A percentile compares a stretch with the other conserved stretches of the same genome.
Conservation (phyloP, 257 asterid genomes). For the Fraxinus excelsior region DNA sequence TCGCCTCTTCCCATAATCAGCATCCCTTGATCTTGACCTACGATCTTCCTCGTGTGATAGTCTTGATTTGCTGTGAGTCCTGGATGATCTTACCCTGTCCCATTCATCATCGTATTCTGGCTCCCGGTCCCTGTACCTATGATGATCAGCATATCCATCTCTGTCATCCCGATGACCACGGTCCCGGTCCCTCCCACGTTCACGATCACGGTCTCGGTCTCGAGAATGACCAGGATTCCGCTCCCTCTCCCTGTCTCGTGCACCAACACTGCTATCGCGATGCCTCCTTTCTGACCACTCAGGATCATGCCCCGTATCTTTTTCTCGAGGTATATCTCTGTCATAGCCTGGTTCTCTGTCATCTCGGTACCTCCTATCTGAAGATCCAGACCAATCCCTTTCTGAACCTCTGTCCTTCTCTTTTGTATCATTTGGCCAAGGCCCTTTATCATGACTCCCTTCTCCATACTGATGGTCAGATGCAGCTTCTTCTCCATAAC, state of each 20-base stretch:
- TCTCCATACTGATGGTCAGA: constrained; percentile 90
- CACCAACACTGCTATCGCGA: constrained; percentile 61
- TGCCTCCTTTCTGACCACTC: constrained; percentile 65
- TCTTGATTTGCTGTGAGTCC: constrained; percentile 64
- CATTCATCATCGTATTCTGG: constrained; percentile 65
- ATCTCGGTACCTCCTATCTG: constrained; percentile 74
- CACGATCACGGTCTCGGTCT: constrained; percentile 54
- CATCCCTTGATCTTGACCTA: constrained; percentile 75
- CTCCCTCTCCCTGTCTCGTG: constrained; percentile 62
- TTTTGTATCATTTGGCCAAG: constrained; percentile 57
- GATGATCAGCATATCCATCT: constrained; percentile 65
- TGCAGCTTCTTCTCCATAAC: constrained; percentile 86
- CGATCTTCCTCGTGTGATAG: constrained; percentile 62
- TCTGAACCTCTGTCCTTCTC: constrained; percentile 84
- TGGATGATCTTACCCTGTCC: constrained; percentile 76
- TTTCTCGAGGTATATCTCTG: constrained; percentile 59
- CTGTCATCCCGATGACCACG: constrained; percentile 65
- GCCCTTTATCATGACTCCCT: constrained; percentile 72
- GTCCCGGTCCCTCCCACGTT: constrained; percentile 43
- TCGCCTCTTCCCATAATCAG: constrained; percentile 74
- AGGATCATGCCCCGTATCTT: constrained; percentile 46
- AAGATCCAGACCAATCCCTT: constrained; percentile 84
- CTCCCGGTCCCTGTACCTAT: constrained; percentile 62
- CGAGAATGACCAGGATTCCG: constrained; percentile 60
- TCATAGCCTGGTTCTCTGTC: constrained; percentile 74